Conservation (phyloP, 2,329 filamentous ascomycete species). For the Alternaria triticimaculans region DNA sequence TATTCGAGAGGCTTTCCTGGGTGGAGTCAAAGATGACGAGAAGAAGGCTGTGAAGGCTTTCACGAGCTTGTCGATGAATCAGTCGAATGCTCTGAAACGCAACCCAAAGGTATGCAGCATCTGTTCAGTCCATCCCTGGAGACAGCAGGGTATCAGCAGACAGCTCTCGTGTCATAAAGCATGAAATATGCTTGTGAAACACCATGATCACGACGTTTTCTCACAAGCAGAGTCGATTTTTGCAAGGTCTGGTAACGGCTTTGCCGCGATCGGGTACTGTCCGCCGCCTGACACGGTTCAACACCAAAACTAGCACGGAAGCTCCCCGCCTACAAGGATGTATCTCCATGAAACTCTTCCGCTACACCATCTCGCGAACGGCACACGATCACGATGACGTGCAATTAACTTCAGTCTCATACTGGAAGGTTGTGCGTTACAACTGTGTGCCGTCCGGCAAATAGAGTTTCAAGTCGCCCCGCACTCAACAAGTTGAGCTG, state of each 20-base stretch:
- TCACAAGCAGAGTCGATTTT: not conserved
- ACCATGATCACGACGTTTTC: not conserved
- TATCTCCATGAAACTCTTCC: not conserved
- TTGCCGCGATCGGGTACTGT: not conserved
- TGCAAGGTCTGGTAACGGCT: not conserved
- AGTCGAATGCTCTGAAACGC: slow-evolving; percentile 79
- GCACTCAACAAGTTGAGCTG: slow-evolving; percentile 7
- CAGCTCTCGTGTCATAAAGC: not conserved
- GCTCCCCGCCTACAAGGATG: slow-evolving; percentile 2
- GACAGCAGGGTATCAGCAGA: not conserved
- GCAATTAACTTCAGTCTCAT: not conserved
- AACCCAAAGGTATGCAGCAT: slow-evolving; percentile 74
- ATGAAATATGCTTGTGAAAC: not conserved
- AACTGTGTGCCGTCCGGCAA: slow-evolving; percentile 5
- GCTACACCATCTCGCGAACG: not conserved
- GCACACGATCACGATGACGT: not conserved
- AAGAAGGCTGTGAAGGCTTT: slow-evolving; percentile 73
- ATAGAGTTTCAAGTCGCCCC: slow-evolving; percentile 10
- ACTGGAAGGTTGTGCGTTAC: slow-evolving; percentile 11
- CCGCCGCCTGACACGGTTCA: slow-evolving; percentile 4
- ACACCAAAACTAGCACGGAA: not conserved
- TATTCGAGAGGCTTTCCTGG: slow-evolving; percentile 71
- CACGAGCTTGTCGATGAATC: slow-evolving; percentile 62
- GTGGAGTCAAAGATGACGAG: slow-evolving; percentile 60
- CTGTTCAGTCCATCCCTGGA: slow-evolving; percentile 10